Percentiles rank a stretch among this genome's conserved stretches.
phyloP scores from a whole-genome alignment of 192 early-diverging fungal species.

The Kickxella alabastrina region DNA sequence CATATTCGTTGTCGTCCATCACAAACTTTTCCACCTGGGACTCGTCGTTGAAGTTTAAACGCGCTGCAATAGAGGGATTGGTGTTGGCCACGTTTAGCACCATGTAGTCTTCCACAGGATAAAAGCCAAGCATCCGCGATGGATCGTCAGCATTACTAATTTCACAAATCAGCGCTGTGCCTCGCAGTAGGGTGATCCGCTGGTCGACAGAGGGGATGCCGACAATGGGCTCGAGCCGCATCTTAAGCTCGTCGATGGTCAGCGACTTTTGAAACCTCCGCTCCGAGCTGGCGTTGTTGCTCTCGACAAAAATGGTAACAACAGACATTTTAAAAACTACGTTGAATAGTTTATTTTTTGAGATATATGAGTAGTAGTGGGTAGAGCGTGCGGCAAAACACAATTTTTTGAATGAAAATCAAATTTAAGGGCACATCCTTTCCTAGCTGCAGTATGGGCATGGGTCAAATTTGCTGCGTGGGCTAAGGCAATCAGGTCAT shows the following conservation, averaged over 20 bases:
- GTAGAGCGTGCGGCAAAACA: not conserved
- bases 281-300: constrained; percentile 78
- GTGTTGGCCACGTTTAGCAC: constrained; percentile 58
- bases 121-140: constrained; percentile 76
- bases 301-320: constrained; percentile 87
- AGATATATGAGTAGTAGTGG: not conserved
- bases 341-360: too few species aligned
- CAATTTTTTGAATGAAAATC: not conserved
- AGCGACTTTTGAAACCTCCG: constrained; percentile 68
- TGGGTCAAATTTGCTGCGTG: too few species aligned
- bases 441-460: too few species aligned
- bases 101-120: constrained; percentile 80
- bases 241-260: constrained; percentile 42
- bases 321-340: constrained; percentile 52
- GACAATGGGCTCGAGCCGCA: constrained; percentile 86
- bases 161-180: constrained; percentile 48
- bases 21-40: constrained; percentile 93
- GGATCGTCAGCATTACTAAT: constrained; percentile 51
- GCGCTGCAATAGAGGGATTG: constrained; percentile 9
- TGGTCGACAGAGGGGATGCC: constrained; percentile 75
- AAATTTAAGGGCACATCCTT: not conserved
- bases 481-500: too few species aligned
- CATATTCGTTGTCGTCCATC: constrained; percentile 84
- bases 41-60: constrained; percentile 79
- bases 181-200: constrained; percentile 59